Evolutionary conservation across 129 eudicot genomes (phyloP).

Genomic region (Centaurea solstitialis): DNA sequence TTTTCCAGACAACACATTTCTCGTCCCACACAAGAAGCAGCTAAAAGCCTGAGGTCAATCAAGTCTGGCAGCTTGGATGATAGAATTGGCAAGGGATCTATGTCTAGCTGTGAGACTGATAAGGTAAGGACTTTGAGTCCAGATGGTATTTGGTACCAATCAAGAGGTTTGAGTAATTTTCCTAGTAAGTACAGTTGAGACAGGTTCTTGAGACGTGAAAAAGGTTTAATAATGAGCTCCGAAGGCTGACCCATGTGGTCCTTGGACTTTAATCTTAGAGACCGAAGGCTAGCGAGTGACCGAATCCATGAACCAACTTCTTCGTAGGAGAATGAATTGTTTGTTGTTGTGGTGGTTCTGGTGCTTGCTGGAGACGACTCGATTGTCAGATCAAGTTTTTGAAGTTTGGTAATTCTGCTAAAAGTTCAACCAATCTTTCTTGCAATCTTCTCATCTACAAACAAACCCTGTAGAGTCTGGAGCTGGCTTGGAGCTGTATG

Average conservation of each 20-base stretch:
- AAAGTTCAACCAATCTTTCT: slow-evolving; percentile 18
- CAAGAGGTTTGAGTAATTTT: slow-evolving; percentile 7
- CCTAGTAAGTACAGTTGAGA: slow-evolving; percentile 32
- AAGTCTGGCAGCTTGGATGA: slow-evolving; percentile 29
- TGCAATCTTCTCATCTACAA: slow-evolving; percentile 31
- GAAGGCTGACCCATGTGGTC: slow-evolving; percentile 36
- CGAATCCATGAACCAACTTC: slow-evolving; percentile 29
- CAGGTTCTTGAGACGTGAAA: slow-evolving; percentile 25
- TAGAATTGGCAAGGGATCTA: slow-evolving; percentile 37
- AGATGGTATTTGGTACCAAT: slow-evolving; percentile 28
- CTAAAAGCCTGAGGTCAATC: slow-evolving; percentile 34
- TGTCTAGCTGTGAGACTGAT: slow-evolving; percentile 28
- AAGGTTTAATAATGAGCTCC: slow-evolving; percentile 27
- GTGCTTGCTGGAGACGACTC: slow-evolving; percentile 20
- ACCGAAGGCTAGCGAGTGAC: slow-evolving; percentile 13
- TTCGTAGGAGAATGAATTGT: slow-evolving; percentile 15
- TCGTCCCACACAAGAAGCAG: slow-evolving; percentile 25
- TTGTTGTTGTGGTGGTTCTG: too few relatives aligned
- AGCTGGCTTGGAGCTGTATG: slow-evolving; percentile 29
- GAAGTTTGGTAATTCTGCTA: slow-evolving; percentile 22
- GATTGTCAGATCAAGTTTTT: slow-evolving; percentile 36
- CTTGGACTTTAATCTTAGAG: slow-evolving; percentile 30
- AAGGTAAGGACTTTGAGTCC: slow-evolving; percentile 34
- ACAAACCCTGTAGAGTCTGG: slow-evolving; percentile 36
- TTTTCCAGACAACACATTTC: slow-evolving; percentile 26